Evolutionary conservation across 495 filamentous ascomycete genomes (phyloP).

Genomic region (Glutinoglossum americanum): DNA sequence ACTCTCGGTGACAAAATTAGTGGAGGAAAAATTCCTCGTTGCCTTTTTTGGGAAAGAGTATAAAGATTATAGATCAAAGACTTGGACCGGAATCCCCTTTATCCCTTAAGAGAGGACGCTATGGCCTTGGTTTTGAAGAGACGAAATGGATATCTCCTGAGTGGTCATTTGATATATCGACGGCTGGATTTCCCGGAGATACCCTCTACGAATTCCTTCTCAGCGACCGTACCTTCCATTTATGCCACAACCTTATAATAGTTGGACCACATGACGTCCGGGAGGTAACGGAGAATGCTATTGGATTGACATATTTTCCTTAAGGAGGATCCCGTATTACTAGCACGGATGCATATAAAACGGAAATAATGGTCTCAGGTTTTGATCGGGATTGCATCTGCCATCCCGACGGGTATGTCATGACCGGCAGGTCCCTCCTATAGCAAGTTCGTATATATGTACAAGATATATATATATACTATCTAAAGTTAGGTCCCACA

Average conservation of each 20-base stretch:
- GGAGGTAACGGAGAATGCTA: too few species aligned
- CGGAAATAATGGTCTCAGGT: too few species aligned
- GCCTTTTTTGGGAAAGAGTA: slow-evolving; percentile 77
- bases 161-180: neutral
- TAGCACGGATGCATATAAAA: too few species aligned
- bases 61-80: slow-evolving; percentile 40
- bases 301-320: too few species aligned
- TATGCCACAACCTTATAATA: neutral
- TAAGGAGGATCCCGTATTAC: too few species aligned
- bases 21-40: slow-evolving; percentile 59
- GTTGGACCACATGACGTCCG: neutral
- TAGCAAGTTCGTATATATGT: too few species aligned
- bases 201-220: neutral
- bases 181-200: neutral
- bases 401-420: too few species aligned
- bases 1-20: slow-evolving; percentile 12
- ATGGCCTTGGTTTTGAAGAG: neutral
- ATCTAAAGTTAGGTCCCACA: too few species aligned
- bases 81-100: slow-evolving; percentile 61
- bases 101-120: slow-evolving; percentile 15
- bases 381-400: too few species aligned
- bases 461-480: too few species aligned
- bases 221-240: neutral
- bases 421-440: too few species aligned
- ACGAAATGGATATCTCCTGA: neutral